Percentiles rank a stretch among this genome's conserved stretches.
Conservation (phyloP, 768 basidiomycete species). For the Punctularia strigosozonata region DNA sequence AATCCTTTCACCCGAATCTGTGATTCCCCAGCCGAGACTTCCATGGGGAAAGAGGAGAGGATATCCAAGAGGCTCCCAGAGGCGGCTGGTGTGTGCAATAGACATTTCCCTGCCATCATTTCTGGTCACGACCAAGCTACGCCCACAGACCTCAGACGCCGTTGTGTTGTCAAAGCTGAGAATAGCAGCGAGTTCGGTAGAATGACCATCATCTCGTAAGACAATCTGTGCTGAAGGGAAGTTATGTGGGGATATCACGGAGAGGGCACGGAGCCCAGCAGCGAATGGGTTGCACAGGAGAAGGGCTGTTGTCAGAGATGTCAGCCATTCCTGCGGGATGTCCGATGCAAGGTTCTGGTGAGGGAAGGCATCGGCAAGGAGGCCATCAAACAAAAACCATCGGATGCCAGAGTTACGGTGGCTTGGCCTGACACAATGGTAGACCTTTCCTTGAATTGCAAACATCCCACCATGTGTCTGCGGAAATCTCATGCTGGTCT, state of each 20-base stretch:
- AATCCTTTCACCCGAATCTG: conserved; percentile 1
- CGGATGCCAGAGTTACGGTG: conserved; percentile 16
- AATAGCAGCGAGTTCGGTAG: conserved; percentile 18
- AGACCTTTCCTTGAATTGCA: conserved; percentile 19
- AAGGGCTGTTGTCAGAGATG: conserved; percentile 4
- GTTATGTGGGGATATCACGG: conserved; percentile 3
- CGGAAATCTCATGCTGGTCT: conserved; percentile 16
- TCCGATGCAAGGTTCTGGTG: neutral
- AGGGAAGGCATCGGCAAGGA: conserved; percentile 3
- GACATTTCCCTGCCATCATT: neutral
- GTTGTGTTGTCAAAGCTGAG: conserved; percentile 11
- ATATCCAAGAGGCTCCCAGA: conserved; percentile 26
- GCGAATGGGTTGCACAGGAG: conserved; percentile 9
- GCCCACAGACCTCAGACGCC: conserved; percentile 6
- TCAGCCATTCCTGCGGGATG: conserved; percentile 9
- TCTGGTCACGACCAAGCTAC: conserved; percentile 9
- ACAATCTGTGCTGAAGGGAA: conserved; percentile 9
- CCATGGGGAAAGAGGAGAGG: conserved; percentile 26
- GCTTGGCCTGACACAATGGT: conserved; percentile 19
- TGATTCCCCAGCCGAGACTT: conserved; percentile 22
- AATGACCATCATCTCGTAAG: conserved; percentile 12
- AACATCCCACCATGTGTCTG: conserved; percentile 8
- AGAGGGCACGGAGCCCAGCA: conserved; percentile 5
- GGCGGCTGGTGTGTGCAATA: conserved; percentile 16
- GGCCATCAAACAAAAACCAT: conserved; percentile 23